Percentiles rank a stretch among this genome's conserved stretches.
phyloP scores from a whole-genome alignment of 768 basidiomycete genomes.

The Suillus decipiens region DNA sequence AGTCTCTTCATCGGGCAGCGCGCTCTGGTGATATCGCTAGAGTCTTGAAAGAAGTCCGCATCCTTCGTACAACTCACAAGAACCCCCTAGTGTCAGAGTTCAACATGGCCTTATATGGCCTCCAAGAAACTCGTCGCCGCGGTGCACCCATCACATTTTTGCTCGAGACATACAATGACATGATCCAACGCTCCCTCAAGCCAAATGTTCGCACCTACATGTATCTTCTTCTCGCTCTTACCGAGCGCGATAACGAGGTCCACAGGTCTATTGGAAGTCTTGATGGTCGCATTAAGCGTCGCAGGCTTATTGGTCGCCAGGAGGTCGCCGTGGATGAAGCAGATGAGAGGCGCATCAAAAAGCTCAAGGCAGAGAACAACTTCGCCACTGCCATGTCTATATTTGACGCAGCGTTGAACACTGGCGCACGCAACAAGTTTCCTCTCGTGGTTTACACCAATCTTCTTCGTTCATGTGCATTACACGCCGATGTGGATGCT shows the following conservation, averaged over 20 bases:
- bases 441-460: conserved; percentile 44
- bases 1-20: conserved; percentile 28
- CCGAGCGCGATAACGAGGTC: conserved; percentile 69
- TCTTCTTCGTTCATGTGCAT: conserved; percentile 64
- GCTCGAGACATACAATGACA: conserved; percentile 69
- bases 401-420: conserved; percentile 59
- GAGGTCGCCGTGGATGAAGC: conserved; percentile 16
- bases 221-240: conserved; percentile 60
- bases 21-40: conserved; percentile 27
- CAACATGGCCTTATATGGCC: conserved; percentile 60
- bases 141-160: conserved; percentile 60
- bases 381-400: conserved; percentile 70
- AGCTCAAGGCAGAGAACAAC: conserved; percentile 65
- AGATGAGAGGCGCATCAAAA: conserved; percentile 38
- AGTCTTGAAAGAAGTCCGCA: conserved; percentile 31
- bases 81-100: conserved; percentile 52
- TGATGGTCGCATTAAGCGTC: conserved; percentile 42
- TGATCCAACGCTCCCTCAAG: conserved; percentile 59
- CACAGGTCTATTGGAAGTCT: conserved; percentile 44
- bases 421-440: conserved; percentile 30
- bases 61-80: conserved; percentile 17
- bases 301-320: conserved; percentile 30
- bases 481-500: conserved; percentile 54
- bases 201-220: conserved; percentile 69
- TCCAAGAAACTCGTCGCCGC: conserved; percentile 44